Percentiles rank a stretch among this genome's conserved stretches.
Conservation (phyloP, 2,329 filamentous ascomycete genomes). For the Shiraia bambusicola region DNA sequence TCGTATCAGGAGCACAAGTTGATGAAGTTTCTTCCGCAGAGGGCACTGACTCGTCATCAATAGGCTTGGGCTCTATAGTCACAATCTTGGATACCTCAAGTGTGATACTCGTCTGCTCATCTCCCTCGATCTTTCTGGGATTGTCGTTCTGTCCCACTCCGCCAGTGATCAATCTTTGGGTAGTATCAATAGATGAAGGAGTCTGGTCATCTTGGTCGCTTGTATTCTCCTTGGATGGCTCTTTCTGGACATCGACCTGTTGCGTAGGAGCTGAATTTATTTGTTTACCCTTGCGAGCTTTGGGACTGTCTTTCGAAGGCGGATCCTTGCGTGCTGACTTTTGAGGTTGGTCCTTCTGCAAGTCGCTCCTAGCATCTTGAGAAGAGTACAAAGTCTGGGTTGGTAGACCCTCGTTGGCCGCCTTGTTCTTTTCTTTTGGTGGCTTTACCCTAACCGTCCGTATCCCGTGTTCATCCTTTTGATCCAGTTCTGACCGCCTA, state of each 20-base stretch:
- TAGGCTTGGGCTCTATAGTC: too few relatives aligned
- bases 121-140: too few relatives aligned
- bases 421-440: constrained; percentile 3
- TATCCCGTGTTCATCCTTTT: constrained; percentile 2
- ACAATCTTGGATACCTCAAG: too few relatives aligned
- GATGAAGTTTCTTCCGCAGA: too few relatives aligned
- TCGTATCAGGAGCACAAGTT: too few relatives aligned
- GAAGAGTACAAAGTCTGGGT: constrained; percentile 33
- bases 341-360: constrained; percentile 17
- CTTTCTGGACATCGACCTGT: background rate
- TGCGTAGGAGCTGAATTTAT: constrained; percentile 13
- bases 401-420: background rate
- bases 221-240: background rate
- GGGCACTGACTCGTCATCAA: too few relatives aligned
- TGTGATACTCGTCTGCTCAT: too few relatives aligned
- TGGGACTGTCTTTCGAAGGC: constrained; percentile 13
- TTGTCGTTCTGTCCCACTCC: background rate
- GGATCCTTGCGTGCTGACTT: constrained; percentile 1
- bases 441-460: constrained; percentile 1
- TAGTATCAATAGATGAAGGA: background rate
- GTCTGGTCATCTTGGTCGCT: background rate
- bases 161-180: background rate
- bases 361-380: constrained; percentile 41
- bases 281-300: constrained; percentile 20
- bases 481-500: background rate